Base-by-base conservation (phyloP, 139 green algal genomes). In the Chloropicon primus region DNA sequence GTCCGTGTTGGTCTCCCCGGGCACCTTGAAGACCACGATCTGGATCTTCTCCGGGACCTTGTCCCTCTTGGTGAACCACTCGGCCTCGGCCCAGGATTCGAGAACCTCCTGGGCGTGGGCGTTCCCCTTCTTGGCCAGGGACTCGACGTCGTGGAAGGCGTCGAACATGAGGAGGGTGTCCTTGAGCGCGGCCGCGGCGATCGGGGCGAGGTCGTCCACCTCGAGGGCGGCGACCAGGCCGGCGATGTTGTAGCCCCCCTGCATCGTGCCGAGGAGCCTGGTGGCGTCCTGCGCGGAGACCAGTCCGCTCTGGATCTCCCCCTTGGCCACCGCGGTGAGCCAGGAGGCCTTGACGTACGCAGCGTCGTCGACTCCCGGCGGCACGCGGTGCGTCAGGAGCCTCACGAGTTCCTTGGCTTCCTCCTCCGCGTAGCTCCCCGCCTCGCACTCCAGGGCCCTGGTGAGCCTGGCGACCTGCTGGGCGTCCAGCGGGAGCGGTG, bases 1-100 rank as follows among this genome's bases (percentile, higher is more conserved):
- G 27, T 82, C 79, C 26, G 79, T 82, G 62, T 82, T 82, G 17
- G 79, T 82, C 76, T 82, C 79, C 21, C 79, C 79, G 0, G 53
- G 24, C 27, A 82, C 79, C 29, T 77, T 79, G 26, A 82, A 82
- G 27, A 76, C 79, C 23, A 75, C 75, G 2, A 82, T 54, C 26
- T 74, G 76, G n/a, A 79, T 76, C 27, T 82, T 82, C 41, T 79
- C 74, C 1, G 27, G 79, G 22, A 82, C 79, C 53, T 71, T 23
- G 10, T 24, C 23, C n/a, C 54, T 3, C 24, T 25, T 17, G 5
- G 41, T 79, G 74, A 82, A 82, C 79, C 79, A 82, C 54, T 82
- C 74, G 0, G 74, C 79, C 24, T 79, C 74, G 1, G 79, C 79
- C 79, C 79, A 82, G 0, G 23, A 75, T 21, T 76, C 21, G 73